Base-by-base conservation (phyloP, 352 stramenopile species). In the Globisporangium mamillatum region DNA sequence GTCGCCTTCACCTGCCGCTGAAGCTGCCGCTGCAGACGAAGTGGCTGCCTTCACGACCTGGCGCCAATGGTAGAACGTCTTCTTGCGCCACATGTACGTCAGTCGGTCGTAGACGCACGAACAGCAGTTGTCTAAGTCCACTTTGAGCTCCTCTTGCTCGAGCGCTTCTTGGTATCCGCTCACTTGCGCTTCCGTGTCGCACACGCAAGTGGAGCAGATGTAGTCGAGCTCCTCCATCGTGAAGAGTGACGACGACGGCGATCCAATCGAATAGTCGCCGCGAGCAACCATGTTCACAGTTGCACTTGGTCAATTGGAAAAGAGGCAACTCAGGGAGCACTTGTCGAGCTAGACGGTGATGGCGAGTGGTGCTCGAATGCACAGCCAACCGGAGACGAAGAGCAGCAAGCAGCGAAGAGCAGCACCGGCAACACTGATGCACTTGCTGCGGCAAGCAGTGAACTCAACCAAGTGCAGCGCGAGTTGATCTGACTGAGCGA, bases 61-160 rank as follows among this genome's bases (percentile, higher is more conserved):
- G 20, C 80, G 76, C 84, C 82, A 92, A 68, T 87, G 82, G 66
- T 90, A 78, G 65, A 92, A 92, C 2, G 76, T 88, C 71, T 91
- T 90, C 75, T 92, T 92, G 65, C 82, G 80, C 75, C 81, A 86
- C 78, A 91, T 84, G 67, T 91, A 90, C 41, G 78, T 88, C 56
- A 91, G 70, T 8, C 84, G 82, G 67, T 91, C 79, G 66, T 90
- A 86, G 7, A 88, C 72, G 54, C 84, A 92, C 20, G 81, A 75
- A 64, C 82, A 92, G 76, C 76, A 89, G 10, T 82, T 76, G 55
- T 87, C 80, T 48, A 78, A 52, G 53, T 76, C 67, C 5, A 81
- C 6, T 0, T 70, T 56, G 14, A 72, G 63, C 14, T 68, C 66
- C 10, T 78, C 71, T 24, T 62, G 70, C 41, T 73, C 67, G 1